Conservation (phyloP, 176 grass and related monocot species). For the Dactylis glomerata region DNA sequence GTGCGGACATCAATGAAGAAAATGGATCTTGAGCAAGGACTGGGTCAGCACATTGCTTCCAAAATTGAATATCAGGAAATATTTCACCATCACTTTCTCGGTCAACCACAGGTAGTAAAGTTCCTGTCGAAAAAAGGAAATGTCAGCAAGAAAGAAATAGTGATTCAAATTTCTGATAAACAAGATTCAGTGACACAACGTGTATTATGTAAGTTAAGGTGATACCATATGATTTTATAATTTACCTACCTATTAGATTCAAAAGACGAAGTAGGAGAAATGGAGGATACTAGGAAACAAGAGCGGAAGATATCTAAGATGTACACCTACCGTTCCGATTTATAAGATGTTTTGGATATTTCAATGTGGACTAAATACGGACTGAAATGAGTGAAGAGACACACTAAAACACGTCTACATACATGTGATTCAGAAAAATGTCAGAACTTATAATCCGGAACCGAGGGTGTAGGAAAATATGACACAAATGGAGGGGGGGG, state of each 20-base stretch:
- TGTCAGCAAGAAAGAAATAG: slow-evolving; percentile 5
- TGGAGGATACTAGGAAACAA: neutral
- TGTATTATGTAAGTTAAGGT: neutral
- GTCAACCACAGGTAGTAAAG: slow-evolving; percentile 58
- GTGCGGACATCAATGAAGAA: slow-evolving; percentile 78
- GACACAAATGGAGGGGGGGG: neutral
- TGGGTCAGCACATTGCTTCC: slow-evolving; percentile 85
- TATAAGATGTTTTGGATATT: too few species aligned
- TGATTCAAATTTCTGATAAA: neutral
- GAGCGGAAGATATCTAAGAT: neutral
- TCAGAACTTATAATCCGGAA: too few species aligned
- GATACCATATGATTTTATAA: too few species aligned
- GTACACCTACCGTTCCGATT: too few species aligned
- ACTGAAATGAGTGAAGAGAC: too few species aligned
- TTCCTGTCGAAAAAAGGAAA: slow-evolving; percentile 46
- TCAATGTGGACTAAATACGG: too few species aligned
- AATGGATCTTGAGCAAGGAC: slow-evolving; percentile 91
- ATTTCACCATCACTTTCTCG: slow-evolving; percentile 43
- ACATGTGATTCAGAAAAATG: too few species aligned
- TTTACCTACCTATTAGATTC: neutral
- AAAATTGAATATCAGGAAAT: slow-evolving; percentile 90
- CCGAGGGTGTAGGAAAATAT: slow-evolving; percentile 1
- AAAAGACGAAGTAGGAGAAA: neutral
- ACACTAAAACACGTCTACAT: too few species aligned
- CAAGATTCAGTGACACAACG: neutral